phyloP scores from a whole-genome alignment of 164 flowering plant species.

The Liquidambar formosana region DNA sequence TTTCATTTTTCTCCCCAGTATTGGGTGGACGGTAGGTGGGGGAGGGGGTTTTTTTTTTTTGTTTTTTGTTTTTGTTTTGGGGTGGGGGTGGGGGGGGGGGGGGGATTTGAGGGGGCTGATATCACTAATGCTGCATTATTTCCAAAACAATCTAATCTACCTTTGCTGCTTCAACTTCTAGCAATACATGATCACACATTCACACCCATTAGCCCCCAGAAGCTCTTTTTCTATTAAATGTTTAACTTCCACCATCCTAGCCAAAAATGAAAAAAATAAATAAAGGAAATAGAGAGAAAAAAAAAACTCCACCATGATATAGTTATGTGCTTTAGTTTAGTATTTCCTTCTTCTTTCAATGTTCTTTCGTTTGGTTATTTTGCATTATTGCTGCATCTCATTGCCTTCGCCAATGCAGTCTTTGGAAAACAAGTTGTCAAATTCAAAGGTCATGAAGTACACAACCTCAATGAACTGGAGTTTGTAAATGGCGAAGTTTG shows the following conservation, averaged over 20 bases:
- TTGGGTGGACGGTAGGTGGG: not conserved
- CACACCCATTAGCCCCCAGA: not conserved
- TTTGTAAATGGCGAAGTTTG: constrained; percentile 86
- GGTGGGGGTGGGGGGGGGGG: not conserved
- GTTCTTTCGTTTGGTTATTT: not conserved
- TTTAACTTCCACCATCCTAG: not conserved
- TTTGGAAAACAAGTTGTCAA: constrained; percentile 41
- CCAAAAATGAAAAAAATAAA: not conserved
- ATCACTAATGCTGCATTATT: not conserved
- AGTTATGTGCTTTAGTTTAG: not conserved
- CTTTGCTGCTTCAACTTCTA: not conserved
- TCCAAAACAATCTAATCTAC: not conserved
- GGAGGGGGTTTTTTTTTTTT: no score
- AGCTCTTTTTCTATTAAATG: not conserved
- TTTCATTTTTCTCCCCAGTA: not conserved
- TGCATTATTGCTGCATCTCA: not conserved
- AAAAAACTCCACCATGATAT: not conserved
- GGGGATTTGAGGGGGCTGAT: no score
- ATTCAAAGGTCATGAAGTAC: constrained; percentile 70
- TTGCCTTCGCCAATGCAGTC: constrained; percentile 42
- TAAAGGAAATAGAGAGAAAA: not conserved
- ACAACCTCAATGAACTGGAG: constrained; percentile 87
- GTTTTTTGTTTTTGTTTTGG: not conserved
- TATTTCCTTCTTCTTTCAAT: not conserved
- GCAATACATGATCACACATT: not conserved